Conservation (phyloP, 441 rosid genomes). For the Aleurites moluccanus region DNA sequence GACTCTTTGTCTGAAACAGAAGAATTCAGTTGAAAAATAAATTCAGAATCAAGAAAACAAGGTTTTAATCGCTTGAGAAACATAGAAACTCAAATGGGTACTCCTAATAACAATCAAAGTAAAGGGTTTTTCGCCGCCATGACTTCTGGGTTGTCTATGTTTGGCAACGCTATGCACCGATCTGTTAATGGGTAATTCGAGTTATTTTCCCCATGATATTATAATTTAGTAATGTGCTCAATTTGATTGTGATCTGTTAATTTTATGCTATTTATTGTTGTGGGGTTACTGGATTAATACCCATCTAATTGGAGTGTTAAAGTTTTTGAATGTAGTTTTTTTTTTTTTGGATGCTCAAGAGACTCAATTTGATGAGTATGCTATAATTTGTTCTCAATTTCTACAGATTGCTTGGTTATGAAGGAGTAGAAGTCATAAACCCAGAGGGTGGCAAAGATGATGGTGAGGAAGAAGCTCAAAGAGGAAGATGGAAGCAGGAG, state of each 20-base stretch:
- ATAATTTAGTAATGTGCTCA: not conserved
- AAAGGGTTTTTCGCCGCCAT: constrained; percentile 2
- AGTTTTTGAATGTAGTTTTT: not conserved
- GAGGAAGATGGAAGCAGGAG: constrained; percentile 96
- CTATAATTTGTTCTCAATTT: constrained; percentile 21
- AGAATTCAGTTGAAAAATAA: too few relatives aligned
- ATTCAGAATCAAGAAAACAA: not conserved
- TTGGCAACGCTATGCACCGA: constrained; percentile 5
- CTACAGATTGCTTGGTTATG: constrained; percentile 70
- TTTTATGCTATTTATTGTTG: not conserved
- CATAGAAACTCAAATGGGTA: not conserved
- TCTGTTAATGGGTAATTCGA: constrained; percentile 6
- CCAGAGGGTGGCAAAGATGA: constrained; percentile 97
- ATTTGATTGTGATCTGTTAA: not conserved
- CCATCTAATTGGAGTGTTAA: not conserved
- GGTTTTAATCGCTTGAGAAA: not conserved
- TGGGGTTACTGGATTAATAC: not conserved
- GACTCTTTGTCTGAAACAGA: not conserved
- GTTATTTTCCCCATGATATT: not conserved
- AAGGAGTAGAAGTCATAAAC: constrained; percentile 87
- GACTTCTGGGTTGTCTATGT: constrained; percentile 5
- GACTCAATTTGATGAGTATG: not conserved
- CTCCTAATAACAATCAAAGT: not conserved
- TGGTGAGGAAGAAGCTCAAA: constrained; percentile 89
- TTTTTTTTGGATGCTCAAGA: not conserved